These are phyloP conservation scores for Candida verbasci DNA, from an alignment of 805 yeast species.

Conservation along the genomic window DNA sequence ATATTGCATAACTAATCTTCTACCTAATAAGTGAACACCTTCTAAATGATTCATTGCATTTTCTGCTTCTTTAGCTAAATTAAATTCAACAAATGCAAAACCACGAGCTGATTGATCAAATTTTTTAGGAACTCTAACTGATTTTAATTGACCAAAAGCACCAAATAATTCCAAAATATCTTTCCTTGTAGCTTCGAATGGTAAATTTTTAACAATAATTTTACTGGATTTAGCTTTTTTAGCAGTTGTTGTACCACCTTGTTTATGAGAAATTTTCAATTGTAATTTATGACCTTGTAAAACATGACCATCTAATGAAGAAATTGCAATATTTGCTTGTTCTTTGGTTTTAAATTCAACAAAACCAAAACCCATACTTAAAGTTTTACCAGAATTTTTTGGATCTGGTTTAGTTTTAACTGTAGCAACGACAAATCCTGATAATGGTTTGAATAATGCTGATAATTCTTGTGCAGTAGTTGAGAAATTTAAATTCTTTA, in stretches of 20 bases:
- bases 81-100: conserved; percentile 94
- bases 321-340: conserved; percentile 73
- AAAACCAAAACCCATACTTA: conserved; percentile 97
- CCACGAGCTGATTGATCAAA: conserved; percentile 95
- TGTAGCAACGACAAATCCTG: conserved; percentile 78
- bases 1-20: conserved; percentile 88
- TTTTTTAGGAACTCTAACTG: conserved; percentile 94
- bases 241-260: conserved; percentile 31
- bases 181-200: conserved; percentile 91
- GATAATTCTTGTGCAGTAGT: conserved; percentile 60
- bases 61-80: conserved; percentile 83
- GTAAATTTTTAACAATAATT: conserved; percentile 92
- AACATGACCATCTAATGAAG: conserved; percentile 66
- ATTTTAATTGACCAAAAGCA: conserved; percentile 89
- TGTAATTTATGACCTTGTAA: conserved; percentile 89
- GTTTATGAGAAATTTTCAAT: conserved; percentile 82
- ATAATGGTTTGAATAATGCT: conserved; percentile 60
- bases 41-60: conserved; percentile 88
- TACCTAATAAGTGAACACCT: conserved; percentile 95
- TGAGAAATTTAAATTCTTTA: conserved; percentile 85
- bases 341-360: conserved; percentile 80
- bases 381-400: conserved; percentile 56
- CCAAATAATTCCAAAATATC: conserved; percentile 91
- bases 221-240: conserved; percentile 47
- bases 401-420: conserved; percentile 89